phyloP scores from a whole-genome alignment of 768 basidiomycete species.

The Coprinellus aureogranulatus region DNA sequence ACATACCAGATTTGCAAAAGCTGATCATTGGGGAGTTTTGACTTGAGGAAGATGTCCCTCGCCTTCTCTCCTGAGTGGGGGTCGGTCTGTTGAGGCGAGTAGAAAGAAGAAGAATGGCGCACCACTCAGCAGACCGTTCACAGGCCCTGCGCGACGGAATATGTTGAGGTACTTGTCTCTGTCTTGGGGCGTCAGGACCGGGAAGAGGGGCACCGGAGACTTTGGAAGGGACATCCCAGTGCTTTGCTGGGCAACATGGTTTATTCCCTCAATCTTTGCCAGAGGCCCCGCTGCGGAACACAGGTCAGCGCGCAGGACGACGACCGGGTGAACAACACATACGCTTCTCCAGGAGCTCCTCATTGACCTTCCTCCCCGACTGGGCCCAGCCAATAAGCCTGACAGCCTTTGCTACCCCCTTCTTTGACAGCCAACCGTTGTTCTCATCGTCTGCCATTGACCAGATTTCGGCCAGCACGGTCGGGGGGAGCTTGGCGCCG shows the following conservation, averaged over 20 bases:
- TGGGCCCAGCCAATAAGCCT: constrained; percentile 92
- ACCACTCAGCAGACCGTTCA: constrained; percentile 79
- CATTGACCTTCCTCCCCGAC: constrained; percentile 68
- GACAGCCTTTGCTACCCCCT: constrained; percentile 84
- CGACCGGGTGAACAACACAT: constrained; percentile 29
- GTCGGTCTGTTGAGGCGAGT: background rate
- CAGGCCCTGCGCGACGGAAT: constrained; percentile 70
- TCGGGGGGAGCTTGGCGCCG: constrained; percentile 76
- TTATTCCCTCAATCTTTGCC: constrained; percentile 73
- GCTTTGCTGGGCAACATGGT: constrained; percentile 52
- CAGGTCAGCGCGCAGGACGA: constrained; percentile 12
- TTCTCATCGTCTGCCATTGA: constrained; percentile 88
- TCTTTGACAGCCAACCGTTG: constrained; percentile 87
- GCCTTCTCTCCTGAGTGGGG: constrained; percentile 74
- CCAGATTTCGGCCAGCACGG: constrained; percentile 91
- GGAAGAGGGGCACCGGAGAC: constrained; percentile 61
- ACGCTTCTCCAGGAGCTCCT: constrained; percentile 71
- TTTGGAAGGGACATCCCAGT: constrained; percentile 61
- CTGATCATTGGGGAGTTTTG: constrained; percentile 80
- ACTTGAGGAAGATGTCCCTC: constrained; percentile 87
- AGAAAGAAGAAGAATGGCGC: constrained; percentile 20
- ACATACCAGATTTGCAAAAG: constrained; percentile 90
- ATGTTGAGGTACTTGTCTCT: constrained; percentile 78
- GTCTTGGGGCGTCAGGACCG: constrained; percentile 75
- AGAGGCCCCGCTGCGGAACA: constrained; percentile 70